Conservation (phyloP, 495 filamentous ascomycete genomes). For the Apodospora peruviana region DNA sequence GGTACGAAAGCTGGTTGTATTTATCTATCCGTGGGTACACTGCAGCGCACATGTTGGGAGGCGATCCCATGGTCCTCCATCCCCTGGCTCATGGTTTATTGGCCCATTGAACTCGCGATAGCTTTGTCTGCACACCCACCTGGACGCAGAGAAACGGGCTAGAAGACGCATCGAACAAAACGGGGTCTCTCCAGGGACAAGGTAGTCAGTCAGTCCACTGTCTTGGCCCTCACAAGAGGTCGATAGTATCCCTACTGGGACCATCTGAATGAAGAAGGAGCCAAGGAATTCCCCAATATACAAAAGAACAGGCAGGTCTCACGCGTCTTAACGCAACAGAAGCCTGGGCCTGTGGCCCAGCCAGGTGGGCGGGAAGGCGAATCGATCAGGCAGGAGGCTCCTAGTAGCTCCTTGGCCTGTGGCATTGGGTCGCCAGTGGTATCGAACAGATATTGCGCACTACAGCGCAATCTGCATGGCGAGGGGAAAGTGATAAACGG, state of each 20-base stretch:
- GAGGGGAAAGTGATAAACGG: no score
- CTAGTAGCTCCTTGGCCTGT: no score
- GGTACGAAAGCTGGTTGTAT: no score
- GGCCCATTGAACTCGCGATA: not conserved
- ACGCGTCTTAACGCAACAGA: not conserved
- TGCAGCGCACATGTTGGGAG: no score
- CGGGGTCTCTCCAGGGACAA: not conserved
- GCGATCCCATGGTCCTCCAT: no score
- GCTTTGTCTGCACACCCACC: not conserved
- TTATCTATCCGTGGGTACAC: no score
- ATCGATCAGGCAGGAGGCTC: no score
- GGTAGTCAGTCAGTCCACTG: not conserved
- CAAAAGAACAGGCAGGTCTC: not conserved
- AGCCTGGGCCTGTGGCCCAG: not conserved
- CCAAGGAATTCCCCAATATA: conserved; percentile 11
- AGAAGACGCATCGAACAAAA: conserved; percentile 17
- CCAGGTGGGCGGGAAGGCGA: not conserved
- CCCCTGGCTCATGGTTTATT: no score
- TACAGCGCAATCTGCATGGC: no score
- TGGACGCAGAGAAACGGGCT: conserved; percentile 7
- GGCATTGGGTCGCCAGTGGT: no score
- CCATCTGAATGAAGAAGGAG: conserved; percentile 15
- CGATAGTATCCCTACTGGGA: not conserved
- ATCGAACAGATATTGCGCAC: no score
- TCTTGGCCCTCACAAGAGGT: not conserved